phyloP scores from a whole-genome alignment of 2,329 filamentous ascomycete species.

The Trichoderma atroviride region DNA sequence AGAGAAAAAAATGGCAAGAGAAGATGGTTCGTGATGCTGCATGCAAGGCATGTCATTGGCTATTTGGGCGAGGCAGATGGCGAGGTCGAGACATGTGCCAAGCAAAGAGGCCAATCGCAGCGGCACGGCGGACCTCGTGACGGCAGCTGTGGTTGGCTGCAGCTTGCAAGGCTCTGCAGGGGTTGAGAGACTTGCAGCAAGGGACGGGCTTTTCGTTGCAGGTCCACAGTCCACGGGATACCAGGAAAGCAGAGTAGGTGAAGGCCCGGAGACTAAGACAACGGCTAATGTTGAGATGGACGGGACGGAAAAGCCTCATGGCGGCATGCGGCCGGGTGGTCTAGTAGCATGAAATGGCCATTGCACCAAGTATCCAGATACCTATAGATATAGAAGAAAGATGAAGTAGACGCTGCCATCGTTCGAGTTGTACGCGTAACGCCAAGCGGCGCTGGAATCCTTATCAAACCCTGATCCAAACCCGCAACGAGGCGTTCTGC shows the following conservation, averaged over 20 bases:
- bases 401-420: background rate
- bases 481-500: background rate
- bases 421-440: background rate
- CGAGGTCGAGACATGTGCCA: slow-evolving; percentile 14
- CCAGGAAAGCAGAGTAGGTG: background rate
- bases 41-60: slow-evolving; percentile 11
- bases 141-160: slow-evolving; percentile 12
- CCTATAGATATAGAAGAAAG: no score
- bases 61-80: background rate
- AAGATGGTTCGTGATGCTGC: slow-evolving; percentile 1
- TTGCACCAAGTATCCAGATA: no score
- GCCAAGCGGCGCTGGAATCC: background rate
- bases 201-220: background rate
- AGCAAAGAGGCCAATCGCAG: slow-evolving; percentile 19
- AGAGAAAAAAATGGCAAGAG: background rate
- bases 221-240: background rate
- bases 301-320: slow-evolving; percentile 14
- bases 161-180: slow-evolving; percentile 20
- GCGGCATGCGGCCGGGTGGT: background rate
- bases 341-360: no score
- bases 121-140: slow-evolving; percentile 17
- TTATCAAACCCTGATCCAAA: background rate
- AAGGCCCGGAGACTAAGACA: background rate
- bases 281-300: background rate
- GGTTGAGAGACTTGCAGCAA: background rate